Evolutionary conservation across 2,329 filamentous ascomycete species (phyloP), one percentile per base, ranked within the genome.

Genomic region (Xylariaceae sp.): DNA sequence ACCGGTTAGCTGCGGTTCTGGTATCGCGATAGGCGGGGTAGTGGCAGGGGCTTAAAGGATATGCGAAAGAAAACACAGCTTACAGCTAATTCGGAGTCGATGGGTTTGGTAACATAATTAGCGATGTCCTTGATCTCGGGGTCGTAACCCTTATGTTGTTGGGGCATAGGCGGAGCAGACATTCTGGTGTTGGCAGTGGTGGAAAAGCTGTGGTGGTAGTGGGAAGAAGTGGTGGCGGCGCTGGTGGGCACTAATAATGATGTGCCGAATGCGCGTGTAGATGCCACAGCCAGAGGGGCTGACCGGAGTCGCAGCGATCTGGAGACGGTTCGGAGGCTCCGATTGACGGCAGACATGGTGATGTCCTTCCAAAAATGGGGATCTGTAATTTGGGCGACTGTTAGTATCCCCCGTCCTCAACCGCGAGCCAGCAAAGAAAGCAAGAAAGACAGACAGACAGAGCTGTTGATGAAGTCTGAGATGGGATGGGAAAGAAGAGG

Each of bases 41-140:
- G 30, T 24, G 50, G 39, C 37, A 30, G 37, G n/a, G n/a, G n/a
- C n/a, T n/a, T n/a, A n/a, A n/a, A n/a, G n/a, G n/a, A n/a, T n/a
- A n/a, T n/a, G n/a, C n/a, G n/a, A n/a, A n/a, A n/a, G n/a, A 52
- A 47, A 43, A 10, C 21, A n/a, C 43, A 23, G 78, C 91, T 76
- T 81, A 97, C 92, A 71, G 94, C 94, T 67, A 99, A 83, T 64
- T 96, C 91, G 24, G 93, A 97, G 66, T 93, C 82, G 69, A 97
- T 88, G 53, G 90, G 82, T 75, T 92, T 93, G 73, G 92, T 90
- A 72, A 97, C 89, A 77, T 97, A 99, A 76, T 82, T 85, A 59
- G 93, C 93, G 81, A 99, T 96, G 73, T 97, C 92, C 74, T 86
- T 87, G 75, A 97, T 94, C 78, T 97, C 93, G 60, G 89, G 85